Evolutionary conservation across 495 filamentous ascomycete genomes (phyloP).

Genomic region (Bryoglossum gracile): DNA sequence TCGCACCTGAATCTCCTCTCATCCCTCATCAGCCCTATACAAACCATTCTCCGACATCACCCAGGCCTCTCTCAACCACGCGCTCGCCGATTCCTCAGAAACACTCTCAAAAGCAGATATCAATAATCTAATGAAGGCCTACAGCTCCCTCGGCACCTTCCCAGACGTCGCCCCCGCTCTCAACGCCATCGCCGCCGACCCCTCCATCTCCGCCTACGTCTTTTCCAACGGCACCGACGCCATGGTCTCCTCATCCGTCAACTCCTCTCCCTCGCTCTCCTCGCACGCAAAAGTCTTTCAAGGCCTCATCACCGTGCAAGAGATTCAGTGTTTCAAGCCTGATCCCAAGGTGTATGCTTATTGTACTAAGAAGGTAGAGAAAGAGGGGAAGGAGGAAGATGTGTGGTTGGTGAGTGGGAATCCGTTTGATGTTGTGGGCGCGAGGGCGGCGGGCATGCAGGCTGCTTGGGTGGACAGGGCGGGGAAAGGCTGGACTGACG

Average conservation of each 20-base stretch:
- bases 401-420: slow-evolving; percentile 74
- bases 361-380: slow-evolving; percentile 46
- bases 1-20: neutral
- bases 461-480: slow-evolving; percentile 47
- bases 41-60: slow-evolving; percentile 61
- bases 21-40: slow-evolving; percentile 44
- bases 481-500: slow-evolving; percentile 43
- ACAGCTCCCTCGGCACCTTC: slow-evolving; percentile 63
- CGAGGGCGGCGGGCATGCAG: slow-evolving; percentile 45
- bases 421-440: slow-evolving; percentile 71
- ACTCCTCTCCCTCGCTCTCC: slow-evolving; percentile 46
- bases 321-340: slow-evolving; percentile 60
- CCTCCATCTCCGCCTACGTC: slow-evolving; percentile 46
- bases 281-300: slow-evolving; percentile 40
- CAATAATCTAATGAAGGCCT: slow-evolving; percentile 51
- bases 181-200: slow-evolving; percentile 32
- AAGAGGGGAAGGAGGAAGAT: slow-evolving; percentile 30
- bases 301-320: slow-evolving; percentile 55
- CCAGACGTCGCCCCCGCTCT: slow-evolving; percentile 55
- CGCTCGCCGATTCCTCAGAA: slow-evolving; percentile 48
- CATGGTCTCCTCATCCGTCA: slow-evolving; percentile 58
- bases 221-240: slow-evolving; percentile 67
- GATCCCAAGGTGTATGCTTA: slow-evolving; percentile 55
- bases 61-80: slow-evolving; percentile 52
- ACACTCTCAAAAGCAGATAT: slow-evolving; percentile 36